A percentile compares a stretch with the other conserved stretches of the same genome.
These are phyloP conservation scores for Rhododendron ferrugineum DNA, from an alignment of 148 eudicot genomes.

Conservation along the genomic window DNA sequence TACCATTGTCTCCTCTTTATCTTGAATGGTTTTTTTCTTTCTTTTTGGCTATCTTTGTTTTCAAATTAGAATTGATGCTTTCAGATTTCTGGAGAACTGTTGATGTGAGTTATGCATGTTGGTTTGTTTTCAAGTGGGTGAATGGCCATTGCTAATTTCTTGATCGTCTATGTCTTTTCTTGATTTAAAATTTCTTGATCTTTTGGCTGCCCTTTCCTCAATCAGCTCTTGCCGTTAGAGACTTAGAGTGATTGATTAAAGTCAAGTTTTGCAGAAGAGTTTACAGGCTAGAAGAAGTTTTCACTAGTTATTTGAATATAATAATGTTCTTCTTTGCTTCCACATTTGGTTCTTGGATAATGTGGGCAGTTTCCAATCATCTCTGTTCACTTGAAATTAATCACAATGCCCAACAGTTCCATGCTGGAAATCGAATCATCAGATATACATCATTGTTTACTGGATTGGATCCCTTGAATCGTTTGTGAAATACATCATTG, in stretches of 20 bases:
- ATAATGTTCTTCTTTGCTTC: background rate
- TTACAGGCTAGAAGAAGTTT: background rate
- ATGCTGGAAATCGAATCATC: background rate
- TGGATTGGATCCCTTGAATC: background rate
- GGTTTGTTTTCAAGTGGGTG: background rate
- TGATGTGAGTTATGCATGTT: background rate
- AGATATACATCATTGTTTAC: background rate
- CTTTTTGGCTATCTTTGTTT: no score
- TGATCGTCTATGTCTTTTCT: background rate
- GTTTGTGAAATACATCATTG: no score
- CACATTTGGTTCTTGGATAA: background rate
- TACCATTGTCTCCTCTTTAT: background rate
- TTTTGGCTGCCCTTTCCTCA: background rate
- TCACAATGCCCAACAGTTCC: background rate
- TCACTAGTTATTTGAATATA: background rate
- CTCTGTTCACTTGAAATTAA: background rate
- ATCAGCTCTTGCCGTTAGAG: background rate
- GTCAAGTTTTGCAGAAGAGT: background rate
- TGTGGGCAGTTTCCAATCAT: background rate
- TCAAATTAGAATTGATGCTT: background rate
- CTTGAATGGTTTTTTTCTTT: no score
- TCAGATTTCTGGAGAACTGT: background rate
- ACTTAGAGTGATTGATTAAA: background rate
- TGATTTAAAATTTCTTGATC: background rate
- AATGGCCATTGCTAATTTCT: background rate